These are phyloP conservation scores for Sarocladiaceae sp. DNA, from an alignment of 2,329 filamentous ascomycete species.

Conservation along the genomic window DNA sequence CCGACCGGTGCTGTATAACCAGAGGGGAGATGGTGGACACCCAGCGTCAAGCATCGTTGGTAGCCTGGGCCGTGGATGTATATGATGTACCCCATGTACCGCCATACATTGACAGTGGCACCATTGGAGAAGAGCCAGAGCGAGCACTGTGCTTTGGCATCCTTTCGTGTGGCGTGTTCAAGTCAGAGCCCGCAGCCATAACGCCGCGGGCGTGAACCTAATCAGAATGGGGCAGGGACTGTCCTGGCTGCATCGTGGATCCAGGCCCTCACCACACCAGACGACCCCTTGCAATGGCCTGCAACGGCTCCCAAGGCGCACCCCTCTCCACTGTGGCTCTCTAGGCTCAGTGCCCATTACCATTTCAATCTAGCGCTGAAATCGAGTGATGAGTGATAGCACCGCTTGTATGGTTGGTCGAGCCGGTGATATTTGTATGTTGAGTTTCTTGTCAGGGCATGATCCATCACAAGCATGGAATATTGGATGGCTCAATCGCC, in stretches of 20 bases:
- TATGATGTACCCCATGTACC: slow-evolving; percentile 7
- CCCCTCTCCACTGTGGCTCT: slow-evolving; percentile 8
- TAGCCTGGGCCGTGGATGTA: slow-evolving; percentile 3
- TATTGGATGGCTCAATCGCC: too few relatives aligned
- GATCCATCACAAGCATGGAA: too few relatives aligned
- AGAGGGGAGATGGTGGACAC: slow-evolving; percentile 7
- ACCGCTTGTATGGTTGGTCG: slow-evolving; percentile 1
- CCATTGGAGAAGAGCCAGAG: too few relatives aligned
- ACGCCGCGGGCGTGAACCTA: background rate
- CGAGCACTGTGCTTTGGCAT: too few relatives aligned
- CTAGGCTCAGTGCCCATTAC: background rate
- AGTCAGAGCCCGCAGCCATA: slow-evolving; percentile 3
- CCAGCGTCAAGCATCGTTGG: slow-evolving; percentile 3
- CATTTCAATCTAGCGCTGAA: background rate
- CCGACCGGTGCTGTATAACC: slow-evolving; percentile 1
- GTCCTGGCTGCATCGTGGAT: background rate
- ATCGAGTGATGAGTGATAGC: slow-evolving; percentile 5
- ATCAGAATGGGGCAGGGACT: background rate
- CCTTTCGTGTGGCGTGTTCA: too few relatives aligned
- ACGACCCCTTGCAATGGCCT: slow-evolving; percentile 5
- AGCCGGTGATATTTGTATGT: too few relatives aligned
- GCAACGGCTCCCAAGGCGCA: slow-evolving; percentile 7
- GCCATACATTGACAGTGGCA: too few relatives aligned
- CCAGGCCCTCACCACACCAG: slow-evolving; percentile 3
- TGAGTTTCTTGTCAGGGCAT: too few relatives aligned